Percentiles rank a stretch among this genome's conserved stretches.
Evolutionary conservation across 1,284 basidiomycete genomes (phyloP).

Genomic region (Entoloma clypeatum): DNA sequence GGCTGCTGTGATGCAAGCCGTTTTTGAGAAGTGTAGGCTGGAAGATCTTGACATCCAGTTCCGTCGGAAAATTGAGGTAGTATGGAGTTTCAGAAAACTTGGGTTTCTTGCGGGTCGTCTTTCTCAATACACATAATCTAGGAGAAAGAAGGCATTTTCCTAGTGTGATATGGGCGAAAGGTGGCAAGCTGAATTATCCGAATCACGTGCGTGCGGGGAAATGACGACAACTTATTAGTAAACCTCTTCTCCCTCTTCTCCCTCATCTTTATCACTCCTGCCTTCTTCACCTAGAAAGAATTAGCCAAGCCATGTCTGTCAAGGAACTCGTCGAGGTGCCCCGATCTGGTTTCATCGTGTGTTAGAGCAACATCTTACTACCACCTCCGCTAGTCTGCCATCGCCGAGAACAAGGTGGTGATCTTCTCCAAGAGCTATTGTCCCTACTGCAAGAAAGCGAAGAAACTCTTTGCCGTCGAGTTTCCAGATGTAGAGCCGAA

Average conservation of each 20-base stretch:
- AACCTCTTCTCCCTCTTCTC: conserved; percentile 6
- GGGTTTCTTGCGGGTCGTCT: no score
- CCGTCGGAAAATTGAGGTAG: no score
- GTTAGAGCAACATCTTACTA: neutral
- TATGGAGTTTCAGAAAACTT: no score
- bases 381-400: conserved; percentile 39
- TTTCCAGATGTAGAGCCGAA: conserved; percentile 47
- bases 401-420: conserved; percentile 54
- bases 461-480: conserved; percentile 46
- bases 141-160: no score
- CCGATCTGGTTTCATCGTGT: neutral
- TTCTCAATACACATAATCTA: no score
- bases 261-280: conserved; percentile 10
- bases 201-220: no score
- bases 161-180: no score
- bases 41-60: no score
- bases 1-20: no score
- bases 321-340: conserved; percentile 33
- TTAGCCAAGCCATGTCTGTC: conserved; percentile 14
- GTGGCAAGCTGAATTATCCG: no score
- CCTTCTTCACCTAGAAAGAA: conserved; percentile 4
- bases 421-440: conserved; percentile 72
- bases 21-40: no score
- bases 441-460: conserved; percentile 59
- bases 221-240: no score